These are phyloP conservation scores for Sonneratia caseolaris DNA, from an alignment of 345 rosid genomes.

Conservation along the genomic window DNA sequence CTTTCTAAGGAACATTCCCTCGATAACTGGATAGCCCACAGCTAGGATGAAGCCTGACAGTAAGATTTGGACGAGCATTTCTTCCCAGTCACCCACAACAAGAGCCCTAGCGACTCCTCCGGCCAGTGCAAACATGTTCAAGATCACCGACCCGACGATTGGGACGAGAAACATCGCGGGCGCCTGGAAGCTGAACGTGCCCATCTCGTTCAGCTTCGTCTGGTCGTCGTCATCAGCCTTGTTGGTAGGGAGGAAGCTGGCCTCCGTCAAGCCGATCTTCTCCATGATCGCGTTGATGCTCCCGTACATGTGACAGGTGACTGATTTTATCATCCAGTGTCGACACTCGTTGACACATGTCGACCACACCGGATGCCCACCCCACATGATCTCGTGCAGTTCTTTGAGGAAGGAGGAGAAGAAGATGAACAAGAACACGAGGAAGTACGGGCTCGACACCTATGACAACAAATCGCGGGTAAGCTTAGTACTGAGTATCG, in stretches of 20 bases:
- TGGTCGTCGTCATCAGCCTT: slow-evolving; percentile 22
- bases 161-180: slow-evolving; percentile 28
- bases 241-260: slow-evolving; percentile 32
- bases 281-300: slow-evolving; percentile 21
- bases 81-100: slow-evolving; percentile 10
- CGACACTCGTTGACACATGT: slow-evolving; percentile 23
- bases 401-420: slow-evolving; percentile 13
- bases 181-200: slow-evolving; percentile 26
- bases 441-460: slow-evolving; percentile 19
- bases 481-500: background rate
- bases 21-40: slow-evolving; percentile 24
- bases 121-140: slow-evolving; percentile 19
- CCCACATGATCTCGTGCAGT: slow-evolving; percentile 16
- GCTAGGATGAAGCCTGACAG: slow-evolving; percentile 27
- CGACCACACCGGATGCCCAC: slow-evolving; percentile 13
- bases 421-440: slow-evolving; percentile 18
- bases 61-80: slow-evolving; percentile 14
- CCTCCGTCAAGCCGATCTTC: slow-evolving; percentile 19
- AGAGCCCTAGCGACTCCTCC: slow-evolving; percentile 22
- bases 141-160: slow-evolving; percentile 17
- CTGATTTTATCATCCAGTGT: slow-evolving; percentile 34
- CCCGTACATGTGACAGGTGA: slow-evolving; percentile 18
- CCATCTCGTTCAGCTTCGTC: slow-evolving; percentile 18
- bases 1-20: slow-evolving; percentile 34
- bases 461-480: background rate